Percentiles rank a stretch among this genome's conserved stretches.
Conservation (phyloP, 1,284 basidiomycete genomes). For the Pascua guehoae region DNA sequence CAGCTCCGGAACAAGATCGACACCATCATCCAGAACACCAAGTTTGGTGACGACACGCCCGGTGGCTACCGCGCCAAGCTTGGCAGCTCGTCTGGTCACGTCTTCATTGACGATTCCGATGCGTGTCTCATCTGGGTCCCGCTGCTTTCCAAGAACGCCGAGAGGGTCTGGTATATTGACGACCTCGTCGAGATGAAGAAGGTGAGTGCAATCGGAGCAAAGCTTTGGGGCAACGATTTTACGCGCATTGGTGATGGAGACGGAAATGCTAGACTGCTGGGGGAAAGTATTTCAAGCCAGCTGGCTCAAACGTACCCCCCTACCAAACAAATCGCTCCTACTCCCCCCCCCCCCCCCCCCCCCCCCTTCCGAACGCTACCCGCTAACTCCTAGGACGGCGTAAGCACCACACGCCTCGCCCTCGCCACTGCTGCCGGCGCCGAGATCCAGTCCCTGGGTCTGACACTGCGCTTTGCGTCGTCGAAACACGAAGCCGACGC, state of each 20-base stretch:
- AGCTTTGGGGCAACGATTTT: not conserved
- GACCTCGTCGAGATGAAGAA: constrained; percentile 14
- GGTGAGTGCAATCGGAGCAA: not conserved
- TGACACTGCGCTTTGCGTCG: constrained; percentile 28
- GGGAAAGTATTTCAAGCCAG: no score
- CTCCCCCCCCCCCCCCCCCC: no score
- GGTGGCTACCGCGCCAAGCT: constrained; percentile 7
- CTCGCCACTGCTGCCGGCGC: constrained; percentile 50
- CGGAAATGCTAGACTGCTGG: no score
- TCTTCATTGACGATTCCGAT: constrained; percentile 8
- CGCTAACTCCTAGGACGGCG: constrained; percentile 8
- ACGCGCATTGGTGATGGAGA: no score
- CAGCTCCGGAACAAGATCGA: not conserved
- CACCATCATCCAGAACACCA: not conserved
- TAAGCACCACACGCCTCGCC: constrained; percentile 48
- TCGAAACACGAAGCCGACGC: not conserved
- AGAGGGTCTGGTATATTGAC: constrained; percentile 8
- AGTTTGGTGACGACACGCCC: constrained; percentile 10
- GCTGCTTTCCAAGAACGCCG: not conserved
- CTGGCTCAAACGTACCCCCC: no score
- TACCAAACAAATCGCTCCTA: no score
- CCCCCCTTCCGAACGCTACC: not conserved
- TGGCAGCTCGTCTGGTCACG: constrained; percentile 1
- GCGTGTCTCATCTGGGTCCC: constrained; percentile 2
- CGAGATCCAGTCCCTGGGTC: constrained; percentile 47